Conservation (phyloP, 129 eudicot species). For the Pseudognaphalium luteoalbum region DNA sequence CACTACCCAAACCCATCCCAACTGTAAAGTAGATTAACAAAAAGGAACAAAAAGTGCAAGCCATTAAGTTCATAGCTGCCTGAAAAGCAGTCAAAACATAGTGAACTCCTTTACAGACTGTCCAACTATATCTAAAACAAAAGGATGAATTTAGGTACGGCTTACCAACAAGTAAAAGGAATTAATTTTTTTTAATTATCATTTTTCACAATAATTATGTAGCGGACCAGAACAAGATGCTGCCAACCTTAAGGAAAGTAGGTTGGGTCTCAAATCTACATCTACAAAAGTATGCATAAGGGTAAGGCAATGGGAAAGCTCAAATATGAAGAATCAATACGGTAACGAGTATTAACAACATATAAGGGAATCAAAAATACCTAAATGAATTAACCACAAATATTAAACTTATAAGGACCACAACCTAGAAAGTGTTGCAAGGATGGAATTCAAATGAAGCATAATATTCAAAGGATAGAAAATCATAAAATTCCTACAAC, state of each 20-base stretch:
- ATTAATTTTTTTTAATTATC: not conserved
- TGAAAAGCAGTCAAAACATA: constrained; percentile 36
- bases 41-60: constrained; percentile 21
- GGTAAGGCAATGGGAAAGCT: not conserved
- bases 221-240: constrained; percentile 15
- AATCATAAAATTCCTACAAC: constrained; percentile 42
- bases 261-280: not conserved
- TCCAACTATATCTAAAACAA: not conserved
- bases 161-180: not conserved
- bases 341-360: not conserved
- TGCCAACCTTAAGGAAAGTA: constrained; percentile 7
- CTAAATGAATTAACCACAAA: constrained; percentile 24
- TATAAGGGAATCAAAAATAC: not conserved
- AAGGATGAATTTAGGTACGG: not conserved
- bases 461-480: constrained; percentile 29
- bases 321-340: not conserved
- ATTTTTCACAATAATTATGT: not conserved
- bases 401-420: constrained; percentile 19
- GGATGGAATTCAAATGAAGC: constrained; percentile 16
- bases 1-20: constrained; percentile 27
- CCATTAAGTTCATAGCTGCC: constrained; percentile 28
- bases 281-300: not conserved
- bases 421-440: constrained; percentile 31
- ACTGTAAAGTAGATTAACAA: constrained; percentile 31
- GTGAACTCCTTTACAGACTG: constrained; percentile 36